Percentiles rank a stretch among this genome's conserved stretches.
Evolutionary conservation across 148 eudicot species (phyloP).

Genomic region (Cornus suecica): DNA sequence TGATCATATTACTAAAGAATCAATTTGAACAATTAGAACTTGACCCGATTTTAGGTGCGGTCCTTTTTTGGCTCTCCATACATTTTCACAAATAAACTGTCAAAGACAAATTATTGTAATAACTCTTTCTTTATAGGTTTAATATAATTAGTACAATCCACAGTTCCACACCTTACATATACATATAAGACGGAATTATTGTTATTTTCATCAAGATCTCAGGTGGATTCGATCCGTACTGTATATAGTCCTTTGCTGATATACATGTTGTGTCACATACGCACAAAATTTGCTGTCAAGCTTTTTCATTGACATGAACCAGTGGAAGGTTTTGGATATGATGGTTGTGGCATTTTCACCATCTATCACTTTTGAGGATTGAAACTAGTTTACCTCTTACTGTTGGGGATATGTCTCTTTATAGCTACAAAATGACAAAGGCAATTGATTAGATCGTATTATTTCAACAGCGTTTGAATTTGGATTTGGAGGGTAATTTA

Average conservation of each 20-base stretch:
- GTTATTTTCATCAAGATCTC: too few species aligned
- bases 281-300: too few species aligned
- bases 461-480: not conserved
- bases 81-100: slow-evolving; percentile 9
- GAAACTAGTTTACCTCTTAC: not conserved
- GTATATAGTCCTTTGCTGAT: too few species aligned
- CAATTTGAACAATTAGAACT: slow-evolving; percentile 11
- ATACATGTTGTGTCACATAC: too few species aligned
- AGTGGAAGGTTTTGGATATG: too few species aligned
- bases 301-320: too few species aligned
- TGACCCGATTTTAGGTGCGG: slow-evolving; percentile 9
- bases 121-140: too few species aligned
- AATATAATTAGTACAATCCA: too few species aligned
- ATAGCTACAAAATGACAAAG: not conserved
- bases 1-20: too few species aligned
- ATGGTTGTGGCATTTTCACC: not conserved
- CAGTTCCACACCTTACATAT: too few species aligned
- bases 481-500: not conserved
- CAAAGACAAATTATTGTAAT: not conserved
- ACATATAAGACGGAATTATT: too few species aligned
- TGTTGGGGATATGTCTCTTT: not conserved
- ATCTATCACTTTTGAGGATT: not conserved
- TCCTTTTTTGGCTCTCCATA: slow-evolving; percentile 7
- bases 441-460: not conserved
- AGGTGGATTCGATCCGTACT: too few species aligned